Evolutionary conservation across 2,329 filamentous ascomycete genomes (phyloP).

Genomic region (Elsinoe perseae): DNA sequence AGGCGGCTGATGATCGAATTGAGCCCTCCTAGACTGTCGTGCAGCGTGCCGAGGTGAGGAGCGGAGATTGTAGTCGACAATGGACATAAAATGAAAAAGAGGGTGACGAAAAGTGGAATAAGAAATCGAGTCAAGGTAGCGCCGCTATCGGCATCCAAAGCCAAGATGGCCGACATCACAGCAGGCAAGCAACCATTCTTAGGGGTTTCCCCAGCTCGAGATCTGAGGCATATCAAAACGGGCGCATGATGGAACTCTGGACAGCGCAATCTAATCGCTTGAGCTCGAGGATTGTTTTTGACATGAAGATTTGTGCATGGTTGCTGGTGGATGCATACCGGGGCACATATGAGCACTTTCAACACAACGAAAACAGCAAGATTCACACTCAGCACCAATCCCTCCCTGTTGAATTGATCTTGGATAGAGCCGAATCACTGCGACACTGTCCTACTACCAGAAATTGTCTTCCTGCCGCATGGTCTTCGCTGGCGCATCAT

Average conservation of each 20-base stretch:
- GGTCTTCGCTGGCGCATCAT: no score
- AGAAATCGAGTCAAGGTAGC: slow-evolving; percentile 15
- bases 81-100: neutral
- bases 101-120: slow-evolving; percentile 9
- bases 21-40: neutral
- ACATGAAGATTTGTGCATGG: no score
- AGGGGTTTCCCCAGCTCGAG: neutral
- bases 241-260: neutral
- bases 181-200: neutral
- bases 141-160: slow-evolving; percentile 15
- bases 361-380: no score
- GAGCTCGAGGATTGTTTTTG: no score
- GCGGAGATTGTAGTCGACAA: neutral
- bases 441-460: no score
- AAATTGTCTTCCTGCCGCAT: no score
- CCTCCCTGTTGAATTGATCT: no score
- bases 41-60: slow-evolving; percentile 8
- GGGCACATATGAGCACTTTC: no score
- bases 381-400: no score
- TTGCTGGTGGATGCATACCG: no score
- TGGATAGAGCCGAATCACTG: no score
- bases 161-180: slow-evolving; percentile 10
- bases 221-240: neutral
- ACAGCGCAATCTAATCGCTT: no score
- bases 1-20: neutral